Conservation (phyloP, 1,284 basidiomycete genomes). For the Bjerkandera adusta region DNA sequence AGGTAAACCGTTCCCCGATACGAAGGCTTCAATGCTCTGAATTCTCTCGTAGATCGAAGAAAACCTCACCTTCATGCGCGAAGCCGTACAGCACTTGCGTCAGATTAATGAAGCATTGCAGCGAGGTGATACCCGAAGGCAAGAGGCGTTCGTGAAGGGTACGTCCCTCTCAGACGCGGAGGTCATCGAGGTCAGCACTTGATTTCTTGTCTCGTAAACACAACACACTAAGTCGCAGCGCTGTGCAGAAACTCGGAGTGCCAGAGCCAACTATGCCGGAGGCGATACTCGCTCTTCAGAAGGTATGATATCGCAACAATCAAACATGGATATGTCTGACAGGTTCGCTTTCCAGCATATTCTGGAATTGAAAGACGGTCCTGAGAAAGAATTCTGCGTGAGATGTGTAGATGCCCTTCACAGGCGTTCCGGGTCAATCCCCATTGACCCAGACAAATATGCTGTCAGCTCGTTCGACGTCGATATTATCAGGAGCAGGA, state of each 20-base stretch:
- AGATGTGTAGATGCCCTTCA: not conserved
- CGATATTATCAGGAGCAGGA: not conserved
- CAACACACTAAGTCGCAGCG: not conserved
- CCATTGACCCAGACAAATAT: not conserved
- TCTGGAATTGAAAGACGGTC: not conserved
- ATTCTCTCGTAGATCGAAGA: not conserved
- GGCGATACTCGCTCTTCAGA: not conserved
- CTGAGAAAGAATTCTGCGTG: not conserved
- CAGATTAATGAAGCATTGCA: not conserved
- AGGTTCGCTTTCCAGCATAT: not conserved
- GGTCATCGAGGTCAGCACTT: not conserved
- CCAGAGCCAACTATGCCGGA: not conserved
- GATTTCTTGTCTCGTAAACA: not conserved
- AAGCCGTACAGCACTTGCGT: not conserved
- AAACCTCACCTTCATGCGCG: not conserved
- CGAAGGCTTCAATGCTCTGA: not conserved
- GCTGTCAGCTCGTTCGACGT: not conserved
- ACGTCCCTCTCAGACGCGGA: not conserved
- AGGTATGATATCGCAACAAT: not conserved
- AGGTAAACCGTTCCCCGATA: not conserved
- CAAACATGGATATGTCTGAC: not conserved
- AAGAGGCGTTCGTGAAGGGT: not conserved
- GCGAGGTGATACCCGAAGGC: not conserved
- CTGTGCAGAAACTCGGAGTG: not conserved
- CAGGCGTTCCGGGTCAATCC: not conserved